A percentile compares a stretch with the other conserved stretches of the same genome.
Conservation (phyloP, 106 monocot genomes). For the Ottelia alismoides region DNA sequence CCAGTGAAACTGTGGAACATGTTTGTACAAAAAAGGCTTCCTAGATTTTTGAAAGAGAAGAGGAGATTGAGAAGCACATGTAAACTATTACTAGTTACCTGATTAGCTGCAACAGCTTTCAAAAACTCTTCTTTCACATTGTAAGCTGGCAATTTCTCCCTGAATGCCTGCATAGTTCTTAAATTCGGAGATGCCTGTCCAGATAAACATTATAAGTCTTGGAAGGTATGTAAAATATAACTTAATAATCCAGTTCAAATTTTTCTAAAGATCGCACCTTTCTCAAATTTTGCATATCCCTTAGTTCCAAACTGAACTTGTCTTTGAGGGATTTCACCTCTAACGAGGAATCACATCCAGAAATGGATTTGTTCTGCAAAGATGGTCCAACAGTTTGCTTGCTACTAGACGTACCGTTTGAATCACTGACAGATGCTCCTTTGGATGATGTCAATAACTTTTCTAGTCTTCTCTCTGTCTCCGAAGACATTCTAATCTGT, state of each 20-base stretch:
- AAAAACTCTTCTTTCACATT: slow-evolving; percentile 71
- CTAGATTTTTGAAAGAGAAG: too few relatives aligned
- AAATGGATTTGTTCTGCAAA: slow-evolving; percentile 5
- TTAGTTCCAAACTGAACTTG: slow-evolving; percentile 55
- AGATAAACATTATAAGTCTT: too few relatives aligned
- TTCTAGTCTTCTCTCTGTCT: slow-evolving; percentile 79
- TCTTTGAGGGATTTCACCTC: slow-evolving; percentile 22
- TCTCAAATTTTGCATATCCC: slow-evolving; percentile 58
- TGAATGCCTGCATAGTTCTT: slow-evolving; percentile 77
- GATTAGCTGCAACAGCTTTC: slow-evolving; percentile 61
- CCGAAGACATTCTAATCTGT: slow-evolving; percentile 91
- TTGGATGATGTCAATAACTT: slow-evolving; percentile 57
- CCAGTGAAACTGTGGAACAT: too few relatives aligned
- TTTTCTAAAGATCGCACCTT: slow-evolving; percentile 36
- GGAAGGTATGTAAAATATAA: neutral
- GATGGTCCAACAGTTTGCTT: slow-evolving; percentile 8
- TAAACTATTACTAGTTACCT: slow-evolving; percentile 41
- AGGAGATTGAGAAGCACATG: too few relatives aligned
- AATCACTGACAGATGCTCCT: slow-evolving; percentile 12
- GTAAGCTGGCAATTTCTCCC: slow-evolving; percentile 89
- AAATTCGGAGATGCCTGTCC: slow-evolving; percentile 40
- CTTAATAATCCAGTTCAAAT: neutral
- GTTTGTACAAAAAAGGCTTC: too few relatives aligned
- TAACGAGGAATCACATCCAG: slow-evolving; percentile 11
- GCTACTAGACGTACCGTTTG: too few relatives aligned